Evolutionary conservation across 176 grass and related monocot species (phyloP), one percentile per base, ranked within the genome.

Genomic region (Eleusine indica): DNA sequence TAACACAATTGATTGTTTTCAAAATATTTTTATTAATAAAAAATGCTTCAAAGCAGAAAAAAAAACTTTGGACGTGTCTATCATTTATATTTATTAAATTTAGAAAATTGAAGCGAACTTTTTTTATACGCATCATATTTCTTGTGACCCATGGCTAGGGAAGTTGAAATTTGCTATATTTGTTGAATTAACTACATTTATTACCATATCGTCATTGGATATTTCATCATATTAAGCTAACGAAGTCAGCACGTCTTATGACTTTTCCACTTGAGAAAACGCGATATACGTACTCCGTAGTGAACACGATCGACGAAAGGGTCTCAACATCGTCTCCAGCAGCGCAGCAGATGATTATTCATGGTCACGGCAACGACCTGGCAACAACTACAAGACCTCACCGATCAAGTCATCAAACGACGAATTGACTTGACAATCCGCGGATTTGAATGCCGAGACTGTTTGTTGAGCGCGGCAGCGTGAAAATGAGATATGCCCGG

Each of bases 361-460:
- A n/a, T 46, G 37, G 73, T 46, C 48, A n/a, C 18, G 22, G 48
- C 71, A 15, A 46, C 9, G 4, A 42, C 44, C 10, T 12, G 28
- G 51, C 17, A 19, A 73, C 25, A 22, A 17, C 12, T 10, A 18
- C 63, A 10, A 13, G 72, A 75, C 52, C 41, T 39, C 3, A 17
- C 6, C n/a, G 52, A 77, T 43, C 73, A 16, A 57, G 68, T 66
- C 77, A 47, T 53, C 18, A n/a, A 11, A 9, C 18, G 30, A 73
- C 19, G 69, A 84, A 73, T 84, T 74, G 76, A 88, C 81, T 56
- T 54, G 75, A 79, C 75, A 16, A 40, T 48, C 5, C 15, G 38
- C 60, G 9, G 75, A 32, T 81, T 44, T 75, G 81, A 84, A 79
- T 79, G 21, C 81, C 9, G 60, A 5, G 5, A 41, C 71, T 51